These are phyloP conservation scores for Leonotis leonurus DNA, from an alignment of 257 asterid genomes.

Conservation along the genomic window DNA sequence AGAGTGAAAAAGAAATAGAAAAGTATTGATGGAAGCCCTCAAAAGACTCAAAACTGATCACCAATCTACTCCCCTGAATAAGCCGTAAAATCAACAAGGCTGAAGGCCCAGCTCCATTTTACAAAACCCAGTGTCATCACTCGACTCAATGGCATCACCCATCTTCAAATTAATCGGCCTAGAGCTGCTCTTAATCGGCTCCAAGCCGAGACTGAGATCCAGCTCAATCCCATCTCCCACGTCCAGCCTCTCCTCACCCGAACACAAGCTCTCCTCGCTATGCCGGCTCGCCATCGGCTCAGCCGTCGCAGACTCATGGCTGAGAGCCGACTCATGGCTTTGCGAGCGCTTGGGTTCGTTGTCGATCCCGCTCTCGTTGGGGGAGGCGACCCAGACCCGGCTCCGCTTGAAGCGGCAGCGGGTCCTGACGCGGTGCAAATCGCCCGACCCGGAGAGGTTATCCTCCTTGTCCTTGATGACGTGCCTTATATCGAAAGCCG, in stretches of 20 bases:
- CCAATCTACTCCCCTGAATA: background rate
- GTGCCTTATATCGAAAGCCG: conserved; percentile 59
- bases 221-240: conserved; percentile 2
- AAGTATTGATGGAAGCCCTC: conserved; percentile 6
- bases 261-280: conserved; percentile 31
- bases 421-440: conserved; percentile 46
- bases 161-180: conserved; percentile 25
- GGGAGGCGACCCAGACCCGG: conserved; percentile 17
- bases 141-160: conserved; percentile 4
- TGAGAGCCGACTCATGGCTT: conserved; percentile 65
- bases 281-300: conserved; percentile 14
- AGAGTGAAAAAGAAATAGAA: background rate
- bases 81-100: conserved; percentile 33
- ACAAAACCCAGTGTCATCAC: conserved; percentile 23
- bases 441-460: conserved; percentile 29
- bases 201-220: conserved; percentile 34
- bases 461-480: conserved; percentile 45
- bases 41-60: conserved; percentile 38
- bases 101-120: conserved; percentile 55
- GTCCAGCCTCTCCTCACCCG: conserved; percentile 25
- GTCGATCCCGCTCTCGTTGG: conserved; percentile 17
- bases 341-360: conserved; percentile 46
- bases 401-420: conserved; percentile 50
- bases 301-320: conserved; percentile 56
- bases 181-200: conserved; percentile 25